Evolutionary conservation across 768 basidiomycete species (phyloP).

Genomic region (Mycena rosella): DNA sequence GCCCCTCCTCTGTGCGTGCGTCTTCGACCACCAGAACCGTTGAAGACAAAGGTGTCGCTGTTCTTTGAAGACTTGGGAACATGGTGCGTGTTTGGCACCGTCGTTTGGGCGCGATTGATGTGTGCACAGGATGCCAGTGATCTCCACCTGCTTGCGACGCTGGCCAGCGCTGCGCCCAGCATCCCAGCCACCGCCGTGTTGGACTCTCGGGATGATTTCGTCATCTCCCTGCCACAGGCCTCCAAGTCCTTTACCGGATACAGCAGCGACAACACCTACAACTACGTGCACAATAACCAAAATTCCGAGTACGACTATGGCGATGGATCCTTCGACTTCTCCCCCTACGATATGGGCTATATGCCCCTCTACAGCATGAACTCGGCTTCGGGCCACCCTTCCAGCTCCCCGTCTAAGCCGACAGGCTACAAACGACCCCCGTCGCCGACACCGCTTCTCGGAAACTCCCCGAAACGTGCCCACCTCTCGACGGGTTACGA

Average conservation of each 20-base stretch:
- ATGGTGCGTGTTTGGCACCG: slow-evolving; percentile 9
- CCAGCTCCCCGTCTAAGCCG: slow-evolving; percentile 4
- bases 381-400: background rate
- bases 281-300: slow-evolving; percentile 6
- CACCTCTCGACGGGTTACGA: slow-evolving; percentile 7
- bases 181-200: background rate
- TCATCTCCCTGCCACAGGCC: slow-evolving; percentile 7
- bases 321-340: background rate
- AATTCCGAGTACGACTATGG: background rate
- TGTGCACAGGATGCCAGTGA: slow-evolving; percentile 10
- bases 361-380: slow-evolving; percentile 11
- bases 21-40: slow-evolving; percentile 8
- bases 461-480: slow-evolving; percentile 16
- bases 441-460: slow-evolving; percentile 21
- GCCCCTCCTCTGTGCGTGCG: slow-evolving; percentile 8
- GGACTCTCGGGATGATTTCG: background rate
- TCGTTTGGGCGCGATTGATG: slow-evolving; percentile 4
- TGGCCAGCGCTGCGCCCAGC: slow-evolving; percentile 11
- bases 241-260: slow-evolving; percentile 6
- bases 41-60: background rate
- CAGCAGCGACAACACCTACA: background rate
- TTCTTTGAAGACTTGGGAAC: slow-evolving; percentile 6
- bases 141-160: slow-evolving; percentile 14
- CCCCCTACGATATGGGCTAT: background rate
- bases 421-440: slow-evolving; percentile 8